Conservation (phyloP, 2,329 filamentous ascomycete species). For the Colletotrichum cordylinicola region DNA sequence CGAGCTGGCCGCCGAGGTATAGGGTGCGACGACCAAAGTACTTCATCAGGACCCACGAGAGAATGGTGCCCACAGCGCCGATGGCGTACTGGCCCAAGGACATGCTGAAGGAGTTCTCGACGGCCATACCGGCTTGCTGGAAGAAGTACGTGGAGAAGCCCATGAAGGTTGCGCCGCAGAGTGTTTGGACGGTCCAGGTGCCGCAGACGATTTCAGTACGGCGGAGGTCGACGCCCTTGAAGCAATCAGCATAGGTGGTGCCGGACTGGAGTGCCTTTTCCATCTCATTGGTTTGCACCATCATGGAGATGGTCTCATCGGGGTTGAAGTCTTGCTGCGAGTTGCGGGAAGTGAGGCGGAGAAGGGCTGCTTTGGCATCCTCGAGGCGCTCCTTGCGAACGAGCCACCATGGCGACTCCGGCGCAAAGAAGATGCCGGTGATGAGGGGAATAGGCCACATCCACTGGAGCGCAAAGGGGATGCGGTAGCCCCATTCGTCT, state of each 20-base stretch:
- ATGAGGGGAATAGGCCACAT: constrained; percentile 51
- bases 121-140: constrained; percentile 45
- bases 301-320: constrained; percentile 54
- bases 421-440: constrained; percentile 46
- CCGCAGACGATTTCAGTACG: constrained; percentile 50
- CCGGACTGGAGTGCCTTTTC: constrained; percentile 46
- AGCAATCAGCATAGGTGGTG: constrained; percentile 51
- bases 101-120: constrained; percentile 43
- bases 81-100: constrained; percentile 48
- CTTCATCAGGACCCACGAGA: constrained; percentile 50
- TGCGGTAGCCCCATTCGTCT: constrained; percentile 50
- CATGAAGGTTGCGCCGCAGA: constrained; percentile 43
- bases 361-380: constrained; percentile 43
- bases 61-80: constrained; percentile 48
- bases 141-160: constrained; percentile 46
- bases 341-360: constrained; percentile 41
- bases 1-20: constrained; percentile 46
- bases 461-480: constrained; percentile 57
- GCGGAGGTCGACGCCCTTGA: constrained; percentile 50
- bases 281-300: constrained; percentile 55
- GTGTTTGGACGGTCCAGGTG: constrained; percentile 44
- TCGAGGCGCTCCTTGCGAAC: constrained; percentile 45
- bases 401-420: constrained; percentile 58
- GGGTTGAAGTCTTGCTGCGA: constrained; percentile 36
- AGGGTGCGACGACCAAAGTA: constrained; percentile 51